Base-by-base conservation (phyloP, 331 rosid species). In the Malus hybrid region DNA sequence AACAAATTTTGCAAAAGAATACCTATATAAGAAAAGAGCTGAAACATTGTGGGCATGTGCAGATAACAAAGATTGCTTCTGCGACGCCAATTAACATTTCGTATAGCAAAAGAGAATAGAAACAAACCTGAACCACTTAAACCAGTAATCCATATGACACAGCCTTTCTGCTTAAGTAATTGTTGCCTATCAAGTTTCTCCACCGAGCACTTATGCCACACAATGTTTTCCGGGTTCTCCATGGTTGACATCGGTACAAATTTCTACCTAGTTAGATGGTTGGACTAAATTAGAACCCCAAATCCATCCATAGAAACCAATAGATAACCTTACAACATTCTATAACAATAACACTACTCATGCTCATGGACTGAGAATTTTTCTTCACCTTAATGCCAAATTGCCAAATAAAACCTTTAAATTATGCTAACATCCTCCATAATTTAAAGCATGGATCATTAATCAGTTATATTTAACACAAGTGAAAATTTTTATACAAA, bases 41-140 rank as follows among this genome's bases (percentile, higher is more conserved):
- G 28, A 34, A 66, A 24, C 28, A 26, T 33, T 60, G 57, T 7
- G 26, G 33, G 8, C 52, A 26, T 30, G 30, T 30, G 33, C 20
- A 24, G 10, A 12, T 14, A 22, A 58, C 36, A 34, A 32, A 32
- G 1, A 53, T 12, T 53, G 61, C 75, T 71, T 32, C 18, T 57
- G 48, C 44, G 33, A 28, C 33, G 48, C 10, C 50, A 19, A 34
- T 73, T 44, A 14, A 2, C 44, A 46, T 63, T 61, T 29, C 61
- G 20, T 29, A 46, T 18, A 7, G 48, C 61, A 42, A 5, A 73
- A 73, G 44, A 26, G 52, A 26, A 29, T 16, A 46, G 22, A 44
- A 76, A 81, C 96, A 78, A 87, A 95, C 97, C 99, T 90, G 99
- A 94, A 80, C 99, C 99, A 78, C 99, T 90, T 73, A 95, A 96